These are phyloP conservation scores for Globisporangium barbulae DNA, from an alignment of 352 stramenopile genomes.

Conservation along the genomic window DNA sequence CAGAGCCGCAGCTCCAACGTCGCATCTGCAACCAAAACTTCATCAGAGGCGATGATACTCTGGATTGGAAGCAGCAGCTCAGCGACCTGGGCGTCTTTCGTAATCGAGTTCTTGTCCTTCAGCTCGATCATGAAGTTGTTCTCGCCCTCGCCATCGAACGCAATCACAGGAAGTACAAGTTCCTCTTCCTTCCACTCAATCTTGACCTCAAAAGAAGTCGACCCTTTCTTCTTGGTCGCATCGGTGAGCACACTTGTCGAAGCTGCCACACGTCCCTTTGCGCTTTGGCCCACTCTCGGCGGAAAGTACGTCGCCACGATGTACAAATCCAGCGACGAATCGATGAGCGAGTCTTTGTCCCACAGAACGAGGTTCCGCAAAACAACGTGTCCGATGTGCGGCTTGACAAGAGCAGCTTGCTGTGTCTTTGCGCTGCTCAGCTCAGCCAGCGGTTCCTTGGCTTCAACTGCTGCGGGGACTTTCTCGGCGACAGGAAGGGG, in stretches of 20 bases:
- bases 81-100: constrained; percentile 32
- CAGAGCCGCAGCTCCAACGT: constrained; percentile 4
- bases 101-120: constrained; percentile 50
- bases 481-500: constrained; percentile 19
- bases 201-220: constrained; percentile 8
- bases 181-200: constrained; percentile 27
- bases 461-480: not conserved
- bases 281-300: not conserved
- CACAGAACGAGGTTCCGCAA: constrained; percentile 23
- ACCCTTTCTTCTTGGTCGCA: constrained; percentile 22
- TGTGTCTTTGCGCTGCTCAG: not conserved
- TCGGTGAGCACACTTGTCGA: constrained; percentile 27
- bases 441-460: not conserved
- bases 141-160: not conserved
- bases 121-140: constrained; percentile 24
- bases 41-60: constrained; percentile 12
- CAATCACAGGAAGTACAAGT: constrained; percentile 25
- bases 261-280: constrained; percentile 7
- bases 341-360: constrained; percentile 23
- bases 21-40: not conserved
- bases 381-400: constrained; percentile 20
- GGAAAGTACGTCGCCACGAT: constrained; percentile 22
- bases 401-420: not conserved
- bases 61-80: constrained; percentile 15
- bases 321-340: constrained; percentile 36